Evolutionary conservation across 768 basidiomycete genomes (phyloP).

Genomic region (Hortiboletus campestris): DNA sequence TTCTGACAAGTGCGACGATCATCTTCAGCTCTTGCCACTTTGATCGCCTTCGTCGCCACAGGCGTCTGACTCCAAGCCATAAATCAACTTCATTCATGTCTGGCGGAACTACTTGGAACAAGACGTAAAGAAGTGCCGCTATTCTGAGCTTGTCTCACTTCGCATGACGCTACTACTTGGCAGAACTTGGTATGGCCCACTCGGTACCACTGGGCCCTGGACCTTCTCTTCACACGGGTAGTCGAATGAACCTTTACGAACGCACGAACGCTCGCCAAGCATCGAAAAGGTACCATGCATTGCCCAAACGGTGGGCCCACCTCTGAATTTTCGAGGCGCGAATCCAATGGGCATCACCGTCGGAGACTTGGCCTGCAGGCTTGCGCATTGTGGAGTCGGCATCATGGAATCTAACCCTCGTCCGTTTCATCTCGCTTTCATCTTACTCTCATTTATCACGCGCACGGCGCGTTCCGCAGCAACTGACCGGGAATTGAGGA

Average conservation of each 20-base stretch:
- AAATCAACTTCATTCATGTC: constrained; percentile 22
- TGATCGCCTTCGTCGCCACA: constrained; percentile 17
- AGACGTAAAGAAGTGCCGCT: constrained; percentile 9
- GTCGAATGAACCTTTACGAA: background rate
- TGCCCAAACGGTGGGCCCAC: background rate
- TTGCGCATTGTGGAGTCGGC: constrained; percentile 18
- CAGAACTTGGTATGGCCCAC: background rate
- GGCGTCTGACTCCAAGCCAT: constrained; percentile 7
- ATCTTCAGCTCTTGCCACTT: constrained; percentile 15
- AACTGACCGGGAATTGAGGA: constrained; percentile 12
- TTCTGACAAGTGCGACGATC: constrained; percentile 15
- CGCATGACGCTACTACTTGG: background rate
- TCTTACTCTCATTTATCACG: background rate
- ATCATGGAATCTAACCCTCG: background rate
- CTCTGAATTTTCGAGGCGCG: constrained; percentile 3
- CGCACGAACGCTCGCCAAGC: background rate
- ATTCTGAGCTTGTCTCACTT: background rate
- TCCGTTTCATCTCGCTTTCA: constrained; percentile 20
- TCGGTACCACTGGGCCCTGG: no score
- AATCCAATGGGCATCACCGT: constrained; percentile 15
- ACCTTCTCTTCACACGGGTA: background rate
- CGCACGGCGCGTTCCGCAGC: constrained; percentile 16
- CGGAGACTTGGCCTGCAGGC: constrained; percentile 18
- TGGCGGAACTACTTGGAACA: constrained; percentile 10
- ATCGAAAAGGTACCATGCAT: background rate